A percentile compares a stretch with the other conserved stretches of the same genome.
Conservation (phyloP, 2,329 filamentous ascomycete species). For the Teratosphaeria viscida region DNA sequence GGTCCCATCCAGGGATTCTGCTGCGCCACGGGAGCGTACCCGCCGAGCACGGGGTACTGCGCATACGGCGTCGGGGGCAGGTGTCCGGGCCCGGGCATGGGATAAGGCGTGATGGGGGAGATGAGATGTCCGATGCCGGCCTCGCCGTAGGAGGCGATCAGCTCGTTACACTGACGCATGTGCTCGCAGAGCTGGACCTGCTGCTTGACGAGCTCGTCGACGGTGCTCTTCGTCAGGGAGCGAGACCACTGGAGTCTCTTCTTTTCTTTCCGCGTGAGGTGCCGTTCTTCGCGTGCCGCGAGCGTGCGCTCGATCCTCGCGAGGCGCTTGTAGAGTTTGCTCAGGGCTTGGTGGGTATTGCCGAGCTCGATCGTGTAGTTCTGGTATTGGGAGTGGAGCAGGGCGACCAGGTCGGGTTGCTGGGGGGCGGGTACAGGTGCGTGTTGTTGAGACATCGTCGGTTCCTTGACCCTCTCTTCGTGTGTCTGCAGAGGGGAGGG, state of each 20-base stretch:
- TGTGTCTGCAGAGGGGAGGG: background rate
- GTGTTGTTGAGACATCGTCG: background rate
- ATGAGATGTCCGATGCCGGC: background rate
- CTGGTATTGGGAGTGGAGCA: slow-evolving; percentile 18
- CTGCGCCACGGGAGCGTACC: slow-evolving; percentile 6
- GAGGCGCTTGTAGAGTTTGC: slow-evolving; percentile 21
- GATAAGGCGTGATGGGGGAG: slow-evolving; percentile 11
- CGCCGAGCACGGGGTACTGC: slow-evolving; percentile 4
- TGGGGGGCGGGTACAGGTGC: background rate
- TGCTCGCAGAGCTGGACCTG: slow-evolving; percentile 16
- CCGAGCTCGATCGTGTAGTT: slow-evolving; percentile 18
- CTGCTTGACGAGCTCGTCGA: slow-evolving; percentile 13
- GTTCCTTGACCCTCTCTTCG: background rate
- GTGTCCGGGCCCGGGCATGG: slow-evolving; percentile 2
- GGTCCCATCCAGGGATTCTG: slow-evolving; percentile 7
- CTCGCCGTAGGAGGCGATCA: slow-evolving; percentile 15
- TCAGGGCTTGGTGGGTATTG: slow-evolving; percentile 16
- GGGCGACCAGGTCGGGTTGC: slow-evolving; percentile 12
- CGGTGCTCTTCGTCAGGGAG: slow-evolving; percentile 11
- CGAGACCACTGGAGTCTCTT: slow-evolving; percentile 21
- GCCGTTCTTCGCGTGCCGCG: slow-evolving; percentile 11
- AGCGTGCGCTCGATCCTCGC: slow-evolving; percentile 14
- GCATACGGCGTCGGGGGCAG: slow-evolving; percentile 13
- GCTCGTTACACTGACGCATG: slow-evolving; percentile 16
- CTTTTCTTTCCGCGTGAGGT: slow-evolving; percentile 16